These are phyloP conservation scores for Macrotyloma uniflorum DNA, from an alignment of 306 rosid species.

Conservation along the genomic window DNA sequence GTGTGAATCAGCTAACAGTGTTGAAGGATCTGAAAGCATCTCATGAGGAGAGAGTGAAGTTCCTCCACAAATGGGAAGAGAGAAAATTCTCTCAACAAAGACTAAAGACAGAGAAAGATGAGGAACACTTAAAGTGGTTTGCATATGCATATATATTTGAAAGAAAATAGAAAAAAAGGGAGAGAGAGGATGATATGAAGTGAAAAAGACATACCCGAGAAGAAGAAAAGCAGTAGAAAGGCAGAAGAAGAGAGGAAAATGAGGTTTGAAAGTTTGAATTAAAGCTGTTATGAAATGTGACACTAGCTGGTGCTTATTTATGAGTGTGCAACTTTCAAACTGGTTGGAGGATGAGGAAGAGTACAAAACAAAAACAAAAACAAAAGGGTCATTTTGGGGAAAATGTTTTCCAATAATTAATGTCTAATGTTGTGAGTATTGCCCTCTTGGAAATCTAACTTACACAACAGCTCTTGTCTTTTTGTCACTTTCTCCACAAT, in stretches of 20 bases:
- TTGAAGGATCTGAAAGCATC: conserved; percentile 41
- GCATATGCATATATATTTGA: neutral
- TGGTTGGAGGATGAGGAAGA: conserved; percentile 39
- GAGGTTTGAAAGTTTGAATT: conserved; percentile 66
- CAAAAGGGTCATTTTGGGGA: conserved; percentile 53
- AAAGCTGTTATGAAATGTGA: conserved; percentile 53
- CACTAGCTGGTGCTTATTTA: conserved; percentile 43
- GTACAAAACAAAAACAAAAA: conserved; percentile 59
- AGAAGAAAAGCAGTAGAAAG: conserved; percentile 16
- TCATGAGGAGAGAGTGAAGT: neutral
- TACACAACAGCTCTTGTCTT: conserved; percentile 44
- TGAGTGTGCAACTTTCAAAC: conserved; percentile 49
- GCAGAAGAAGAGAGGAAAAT: conserved; percentile 14
- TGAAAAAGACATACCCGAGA: conserved; percentile 39
- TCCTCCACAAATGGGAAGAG: conserved; percentile 13
- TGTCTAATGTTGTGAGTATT: neutral
- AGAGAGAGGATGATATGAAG: conserved; percentile 7
- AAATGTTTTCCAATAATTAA: conserved; percentile 37
- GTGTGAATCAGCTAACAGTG: conserved; percentile 23
- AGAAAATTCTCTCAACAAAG: neutral
- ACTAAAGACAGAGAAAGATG: conserved; percentile 3
- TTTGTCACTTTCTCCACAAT: conserved; percentile 60
- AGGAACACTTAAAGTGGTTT: neutral
- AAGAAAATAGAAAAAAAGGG: neutral
- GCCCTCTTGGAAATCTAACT: conserved; percentile 64